Evolutionary conservation across 2,329 filamentous ascomycete genomes (phyloP).

Genomic region (Alternaria brassicicola): DNA sequence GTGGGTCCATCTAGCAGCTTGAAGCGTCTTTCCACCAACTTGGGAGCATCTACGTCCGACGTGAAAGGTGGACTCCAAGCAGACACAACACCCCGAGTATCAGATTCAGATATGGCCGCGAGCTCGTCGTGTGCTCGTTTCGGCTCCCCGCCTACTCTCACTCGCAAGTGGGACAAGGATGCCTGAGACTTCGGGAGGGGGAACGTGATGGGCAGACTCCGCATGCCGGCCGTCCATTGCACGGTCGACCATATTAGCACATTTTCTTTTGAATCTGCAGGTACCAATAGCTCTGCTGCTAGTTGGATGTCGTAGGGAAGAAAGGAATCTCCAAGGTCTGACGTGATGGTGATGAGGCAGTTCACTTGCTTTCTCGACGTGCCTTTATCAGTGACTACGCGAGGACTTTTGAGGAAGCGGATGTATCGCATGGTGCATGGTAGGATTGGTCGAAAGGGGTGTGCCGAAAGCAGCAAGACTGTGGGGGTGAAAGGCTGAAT

Average conservation of each 20-base stretch:
- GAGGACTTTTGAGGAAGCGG: slow-evolving; percentile 70
- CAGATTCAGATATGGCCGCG: slow-evolving; percentile 29
- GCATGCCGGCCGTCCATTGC: slow-evolving; percentile 53
- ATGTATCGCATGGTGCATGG: slow-evolving; percentile 59
- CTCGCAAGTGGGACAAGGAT: slow-evolving; percentile 45
- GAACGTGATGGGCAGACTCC: slow-evolving; percentile 53
- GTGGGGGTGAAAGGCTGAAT: slow-evolving; percentile 16
- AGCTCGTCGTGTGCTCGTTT: slow-evolving; percentile 37
- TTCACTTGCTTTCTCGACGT: slow-evolving; percentile 20
- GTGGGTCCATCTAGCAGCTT: slow-evolving; percentile 47
- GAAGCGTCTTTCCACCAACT: slow-evolving; percentile 63
- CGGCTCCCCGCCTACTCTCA: slow-evolving; percentile 50
- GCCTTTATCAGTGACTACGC: slow-evolving; percentile 48
- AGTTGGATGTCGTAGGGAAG: slow-evolving; percentile 57
- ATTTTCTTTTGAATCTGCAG: slow-evolving; percentile 32
- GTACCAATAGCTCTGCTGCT: slow-evolving; percentile 47
- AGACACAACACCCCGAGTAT: slow-evolving; percentile 59
- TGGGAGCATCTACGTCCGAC: slow-evolving; percentile 52
- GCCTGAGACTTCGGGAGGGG: slow-evolving; percentile 49
- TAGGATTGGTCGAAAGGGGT: neutral
- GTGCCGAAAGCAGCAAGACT: slow-evolving; percentile 5
- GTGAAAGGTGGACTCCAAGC: slow-evolving; percentile 61
- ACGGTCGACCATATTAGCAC: slow-evolving; percentile 52
- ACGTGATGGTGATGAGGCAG: slow-evolving; percentile 67
- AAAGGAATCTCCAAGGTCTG: slow-evolving; percentile 71